Percentiles rank a stretch among this genome's conserved stretches.
These are phyloP conservation scores for Penicillium thymicola DNA, from an alignment of 2,329 filamentous ascomycete genomes.

Conservation along the genomic window DNA sequence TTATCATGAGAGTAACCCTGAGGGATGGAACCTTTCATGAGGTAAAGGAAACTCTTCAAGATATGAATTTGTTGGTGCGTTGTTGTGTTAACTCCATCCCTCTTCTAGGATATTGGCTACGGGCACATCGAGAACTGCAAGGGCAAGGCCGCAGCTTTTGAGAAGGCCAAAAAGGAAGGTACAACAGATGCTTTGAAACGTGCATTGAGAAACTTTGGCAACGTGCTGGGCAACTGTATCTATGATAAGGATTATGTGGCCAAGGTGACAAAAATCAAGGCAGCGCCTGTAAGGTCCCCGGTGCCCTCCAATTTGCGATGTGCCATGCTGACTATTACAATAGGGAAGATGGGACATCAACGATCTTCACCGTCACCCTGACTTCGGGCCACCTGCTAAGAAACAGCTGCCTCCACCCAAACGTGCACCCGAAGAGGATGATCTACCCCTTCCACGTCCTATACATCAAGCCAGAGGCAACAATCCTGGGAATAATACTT, in stretches of 20 bases:
- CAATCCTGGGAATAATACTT: constrained; percentile 25
- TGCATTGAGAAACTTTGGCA: constrained; percentile 86
- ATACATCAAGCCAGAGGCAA: constrained; percentile 27
- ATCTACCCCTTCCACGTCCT: constrained; percentile 42
- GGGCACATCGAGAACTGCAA: constrained; percentile 95
- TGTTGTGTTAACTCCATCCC: background rate
- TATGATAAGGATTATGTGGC: constrained; percentile 94
- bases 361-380: constrained; percentile 77
- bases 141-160: constrained; percentile 91
- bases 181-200: constrained; percentile 93
- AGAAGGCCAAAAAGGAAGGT: constrained; percentile 98
- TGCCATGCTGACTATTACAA: constrained; percentile 14
- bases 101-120: constrained; percentile 76
- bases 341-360: constrained; percentile 69
- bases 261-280: constrained; percentile 87
- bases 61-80: background rate
- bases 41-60: constrained; percentile 33
- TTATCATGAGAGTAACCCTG: constrained; percentile 85
- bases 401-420: constrained; percentile 48
- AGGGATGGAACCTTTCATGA: constrained; percentile 96
- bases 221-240: constrained; percentile 95
- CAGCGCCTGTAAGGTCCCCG: constrained; percentile 53
- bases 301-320: background rate
- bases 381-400: constrained; percentile 60
- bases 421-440: constrained; percentile 47